A percentile compares a stretch with the other conserved stretches of the same genome.
Evolutionary conservation across 2,329 filamentous ascomycete genomes (phyloP).

Genomic region (Fusarium caatingaense): DNA sequence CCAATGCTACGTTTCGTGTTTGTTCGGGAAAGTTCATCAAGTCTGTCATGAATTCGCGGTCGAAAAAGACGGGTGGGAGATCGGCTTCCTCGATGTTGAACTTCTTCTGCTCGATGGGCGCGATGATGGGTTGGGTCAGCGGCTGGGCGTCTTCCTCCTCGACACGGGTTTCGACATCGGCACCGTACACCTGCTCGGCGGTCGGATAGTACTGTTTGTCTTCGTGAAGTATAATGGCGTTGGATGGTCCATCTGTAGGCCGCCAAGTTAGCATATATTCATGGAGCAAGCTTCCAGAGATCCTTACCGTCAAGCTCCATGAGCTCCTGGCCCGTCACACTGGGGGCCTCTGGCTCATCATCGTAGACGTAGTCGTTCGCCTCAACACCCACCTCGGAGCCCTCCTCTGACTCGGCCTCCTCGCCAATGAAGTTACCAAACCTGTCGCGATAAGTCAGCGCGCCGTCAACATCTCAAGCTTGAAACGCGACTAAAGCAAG

Average conservation of each 20-base stretch:
- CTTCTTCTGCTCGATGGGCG: constrained; percentile 92
- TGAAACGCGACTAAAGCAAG: constrained; percentile 1
- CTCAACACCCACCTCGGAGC: constrained; percentile 80
- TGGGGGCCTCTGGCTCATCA: constrained; percentile 75
- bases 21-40: constrained; percentile 96
- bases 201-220: constrained; percentile 99
- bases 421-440: constrained; percentile 99
- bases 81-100: constrained; percentile 94
- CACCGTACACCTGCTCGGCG: constrained; percentile 94
- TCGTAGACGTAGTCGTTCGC: constrained; percentile 85
- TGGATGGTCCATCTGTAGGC: constrained; percentile 80
- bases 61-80: constrained; percentile 87
- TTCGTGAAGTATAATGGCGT: constrained; percentile 97
- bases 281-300: neutral
- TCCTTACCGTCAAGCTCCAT: constrained; percentile 89
- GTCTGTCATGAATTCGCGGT: constrained; percentile 92
- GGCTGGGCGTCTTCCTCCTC: constrained; percentile 98
- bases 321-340: constrained; percentile 78
- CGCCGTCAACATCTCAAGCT: constrained; percentile 25
- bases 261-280: constrained; percentile 20
- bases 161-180: constrained; percentile 93
- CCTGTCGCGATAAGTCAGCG: constrained; percentile 59
- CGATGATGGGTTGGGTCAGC: constrained; percentile 91
- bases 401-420: constrained; percentile 84
- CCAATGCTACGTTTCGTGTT: constrained; percentile 90